These are phyloP conservation scores for Thielaviopsis populi DNA, from an alignment of 2,329 filamentous ascomycete species.

Conservation along the genomic window DNA sequence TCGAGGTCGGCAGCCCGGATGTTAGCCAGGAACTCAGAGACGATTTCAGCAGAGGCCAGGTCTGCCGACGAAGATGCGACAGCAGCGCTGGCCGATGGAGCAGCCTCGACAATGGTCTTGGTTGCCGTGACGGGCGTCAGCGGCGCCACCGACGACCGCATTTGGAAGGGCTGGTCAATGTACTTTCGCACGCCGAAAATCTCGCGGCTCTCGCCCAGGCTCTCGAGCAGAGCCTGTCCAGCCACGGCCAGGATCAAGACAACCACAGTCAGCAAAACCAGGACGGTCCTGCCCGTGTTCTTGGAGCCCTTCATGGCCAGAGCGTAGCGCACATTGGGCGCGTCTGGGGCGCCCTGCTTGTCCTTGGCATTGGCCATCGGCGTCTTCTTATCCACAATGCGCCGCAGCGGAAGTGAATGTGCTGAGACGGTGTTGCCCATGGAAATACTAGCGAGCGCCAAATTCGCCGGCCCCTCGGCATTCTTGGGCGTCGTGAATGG, in stretches of 20 bases:
- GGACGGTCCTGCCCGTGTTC: constrained; percentile 36
- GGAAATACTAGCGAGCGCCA: constrained; percentile 64
- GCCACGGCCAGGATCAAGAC: constrained; percentile 43
- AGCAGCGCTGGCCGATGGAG: neutral
- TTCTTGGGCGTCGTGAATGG: constrained; percentile 35
- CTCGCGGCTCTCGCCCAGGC: constrained; percentile 41
- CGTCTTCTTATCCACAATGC: constrained; percentile 27
- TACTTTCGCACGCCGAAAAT: constrained; percentile 25
- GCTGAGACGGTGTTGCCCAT: constrained; percentile 67
- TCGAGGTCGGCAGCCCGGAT: constrained; percentile 7
- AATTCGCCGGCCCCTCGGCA: constrained; percentile 29
- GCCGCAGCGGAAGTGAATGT: constrained; percentile 58
- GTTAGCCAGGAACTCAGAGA: constrained; percentile 11
- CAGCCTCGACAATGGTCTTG: neutral
- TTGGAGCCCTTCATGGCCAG: constrained; percentile 43
- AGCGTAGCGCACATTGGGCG: constrained; percentile 44
- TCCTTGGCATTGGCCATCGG: constrained; percentile 28
- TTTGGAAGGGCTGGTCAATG: constrained; percentile 13
- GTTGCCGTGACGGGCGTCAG: constrained; percentile 9
- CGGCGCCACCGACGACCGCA: constrained; percentile 10
- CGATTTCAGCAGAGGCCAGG: constrained; percentile 2
- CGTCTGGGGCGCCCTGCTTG: neutral
- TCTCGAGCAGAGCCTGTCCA: constrained; percentile 49
- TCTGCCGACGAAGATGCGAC: neutral
- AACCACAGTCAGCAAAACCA: constrained; percentile 40